Conservation (phyloP, 2,329 filamentous ascomycete species). For the Dactylellina cionopaga region DNA sequence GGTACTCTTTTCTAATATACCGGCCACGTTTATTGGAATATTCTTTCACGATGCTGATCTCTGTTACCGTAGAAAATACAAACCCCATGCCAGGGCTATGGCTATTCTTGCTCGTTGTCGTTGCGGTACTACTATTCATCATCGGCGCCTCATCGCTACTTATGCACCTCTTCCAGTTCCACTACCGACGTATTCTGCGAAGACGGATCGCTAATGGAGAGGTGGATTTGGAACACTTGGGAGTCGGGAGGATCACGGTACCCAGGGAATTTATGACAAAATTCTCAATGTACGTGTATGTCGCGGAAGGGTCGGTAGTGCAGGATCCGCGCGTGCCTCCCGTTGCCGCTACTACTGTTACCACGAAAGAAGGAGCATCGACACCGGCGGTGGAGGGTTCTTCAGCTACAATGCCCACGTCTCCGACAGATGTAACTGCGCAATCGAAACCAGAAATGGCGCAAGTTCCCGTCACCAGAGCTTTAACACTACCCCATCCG, state of each 20-base stretch:
- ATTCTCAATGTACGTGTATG: slow-evolving; percentile 83
- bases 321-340: slow-evolving; percentile 13
- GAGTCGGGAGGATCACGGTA: slow-evolving; percentile 82
- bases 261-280: slow-evolving; percentile 75
- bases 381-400: slow-evolving; percentile 52
- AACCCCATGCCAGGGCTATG: slow-evolving; percentile 76
- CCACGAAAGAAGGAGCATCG: slow-evolving; percentile 53
- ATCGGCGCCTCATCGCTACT: slow-evolving; percentile 73
- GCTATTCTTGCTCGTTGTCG: slow-evolving; percentile 78
- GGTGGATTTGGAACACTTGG: slow-evolving; percentile 84
- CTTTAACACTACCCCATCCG: slow-evolving; percentile 1
- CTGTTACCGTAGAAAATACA: slow-evolving; percentile 63
- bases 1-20: not conserved
- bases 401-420: slow-evolving; percentile 37
- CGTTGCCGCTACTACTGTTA: slow-evolving; percentile 17
- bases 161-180: slow-evolving; percentile 81
- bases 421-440: not conserved
- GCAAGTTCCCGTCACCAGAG: slow-evolving; percentile 10
- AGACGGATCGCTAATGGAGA: slow-evolving; percentile 79
- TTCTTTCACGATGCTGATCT: slow-evolving; percentile 32
- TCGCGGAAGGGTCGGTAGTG: slow-evolving; percentile 59
- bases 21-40: not conserved
- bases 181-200: slow-evolving; percentile 74
- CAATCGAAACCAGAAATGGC: not conserved
- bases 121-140: slow-evolving; percentile 75